These are phyloP conservation scores for Oryza punctata DNA, from an alignment of 176 grass and related monocot species.

Conservation along the genomic window DNA sequence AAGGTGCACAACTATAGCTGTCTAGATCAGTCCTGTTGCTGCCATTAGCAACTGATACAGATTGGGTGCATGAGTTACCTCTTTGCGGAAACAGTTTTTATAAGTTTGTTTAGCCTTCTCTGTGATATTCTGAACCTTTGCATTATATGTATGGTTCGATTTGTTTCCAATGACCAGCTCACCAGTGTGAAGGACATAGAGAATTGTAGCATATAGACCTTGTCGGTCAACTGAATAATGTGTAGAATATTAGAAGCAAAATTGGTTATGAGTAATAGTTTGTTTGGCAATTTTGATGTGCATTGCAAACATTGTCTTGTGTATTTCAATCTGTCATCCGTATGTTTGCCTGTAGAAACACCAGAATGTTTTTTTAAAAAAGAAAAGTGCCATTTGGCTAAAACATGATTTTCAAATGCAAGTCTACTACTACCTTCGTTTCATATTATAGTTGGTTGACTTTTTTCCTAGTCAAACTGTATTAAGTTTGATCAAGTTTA, in stretches of 20 bases:
- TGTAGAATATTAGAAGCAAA: neutral
- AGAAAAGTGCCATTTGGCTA: neutral
- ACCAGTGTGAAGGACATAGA: neutral
- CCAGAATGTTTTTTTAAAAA: neutral
- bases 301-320: neutral
- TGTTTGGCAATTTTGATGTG: neutral
- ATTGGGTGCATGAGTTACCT: neutral
- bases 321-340: neutral
- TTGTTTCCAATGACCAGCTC: neutral
- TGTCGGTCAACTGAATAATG: neutral
- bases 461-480: too few relatives aligned
- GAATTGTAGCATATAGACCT: constrained; percentile 7
- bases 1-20: neutral
- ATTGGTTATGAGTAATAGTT: neutral
- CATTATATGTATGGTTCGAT: neutral
- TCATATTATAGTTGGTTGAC: too few relatives aligned
- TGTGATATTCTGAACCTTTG: neutral
- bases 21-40: neutral
- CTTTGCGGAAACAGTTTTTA: constrained; percentile 1
- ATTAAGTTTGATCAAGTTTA: too few relatives aligned
- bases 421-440: too few relatives aligned
- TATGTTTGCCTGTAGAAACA: neutral
- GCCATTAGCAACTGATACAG: constrained; percentile 4
- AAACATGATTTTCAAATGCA: constrained; percentile 1
- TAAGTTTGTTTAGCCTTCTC: neutral